Conservation (phyloP, 176 grass and related monocot species). For the Metroxylon sagu region DNA sequence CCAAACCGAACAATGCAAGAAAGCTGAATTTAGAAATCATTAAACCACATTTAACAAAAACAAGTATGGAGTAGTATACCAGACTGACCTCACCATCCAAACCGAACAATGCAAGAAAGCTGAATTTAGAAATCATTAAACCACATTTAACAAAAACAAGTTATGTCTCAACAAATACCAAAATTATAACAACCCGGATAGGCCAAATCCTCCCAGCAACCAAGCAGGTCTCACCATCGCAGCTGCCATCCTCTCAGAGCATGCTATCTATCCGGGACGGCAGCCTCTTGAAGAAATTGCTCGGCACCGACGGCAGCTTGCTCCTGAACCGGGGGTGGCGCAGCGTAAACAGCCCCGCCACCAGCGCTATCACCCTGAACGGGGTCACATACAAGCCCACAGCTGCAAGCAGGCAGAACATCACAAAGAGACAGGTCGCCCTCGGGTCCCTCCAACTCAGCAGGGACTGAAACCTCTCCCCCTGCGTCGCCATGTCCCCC, state of each 20-base stretch:
- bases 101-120: too few species aligned
- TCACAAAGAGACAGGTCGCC: constrained; percentile 8
- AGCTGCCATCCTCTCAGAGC: constrained; percentile 1
- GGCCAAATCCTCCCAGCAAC: too few species aligned
- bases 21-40: too few species aligned
- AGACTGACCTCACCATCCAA: too few species aligned
- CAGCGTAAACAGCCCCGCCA: constrained; percentile 4
- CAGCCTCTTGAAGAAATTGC: constrained; percentile 21
- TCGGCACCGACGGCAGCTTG: constrained; percentile 18
- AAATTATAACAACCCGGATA: too few species aligned
- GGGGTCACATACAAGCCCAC: constrained; percentile 16
- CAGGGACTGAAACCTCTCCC: constrained; percentile 14
- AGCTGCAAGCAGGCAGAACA: constrained; percentile 10
- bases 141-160: too few species aligned
- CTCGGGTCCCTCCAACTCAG: constrained; percentile 17
- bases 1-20: too few species aligned
- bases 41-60: too few species aligned
- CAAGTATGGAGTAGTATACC: too few species aligned
- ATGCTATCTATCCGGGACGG: constrained; percentile 16
- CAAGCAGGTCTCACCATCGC: too few species aligned
- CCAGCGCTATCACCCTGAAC: constrained; percentile 9
- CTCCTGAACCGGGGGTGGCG: constrained; percentile 18
- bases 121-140: too few species aligned
- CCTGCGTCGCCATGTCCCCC: constrained; percentile 19
- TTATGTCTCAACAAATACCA: too few species aligned